These are phyloP conservation scores for Nothophaeocryptopus gaeumannii DNA, from an alignment of 2,329 filamentous ascomycete species.

Conservation along the genomic window DNA sequence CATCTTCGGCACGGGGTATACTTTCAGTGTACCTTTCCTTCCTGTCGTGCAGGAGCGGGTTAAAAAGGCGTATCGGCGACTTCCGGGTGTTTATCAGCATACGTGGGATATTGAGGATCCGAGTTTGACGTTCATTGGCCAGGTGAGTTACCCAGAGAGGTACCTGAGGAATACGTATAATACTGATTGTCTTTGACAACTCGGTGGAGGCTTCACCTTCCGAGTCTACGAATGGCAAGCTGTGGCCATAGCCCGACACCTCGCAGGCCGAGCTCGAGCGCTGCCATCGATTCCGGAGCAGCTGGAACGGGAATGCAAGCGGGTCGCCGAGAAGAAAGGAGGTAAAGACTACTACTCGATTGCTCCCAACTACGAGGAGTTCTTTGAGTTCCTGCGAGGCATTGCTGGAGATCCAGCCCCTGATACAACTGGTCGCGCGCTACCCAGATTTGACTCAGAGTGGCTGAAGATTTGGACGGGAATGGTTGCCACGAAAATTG, in stretches of 20 bases:
- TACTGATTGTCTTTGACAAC: neutral
- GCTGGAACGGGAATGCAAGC: conserved; percentile 1
- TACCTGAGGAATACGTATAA: neutral
- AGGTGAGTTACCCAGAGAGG: neutral
- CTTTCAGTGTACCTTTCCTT: conserved; percentile 3
- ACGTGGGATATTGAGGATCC: conserved; percentile 4
- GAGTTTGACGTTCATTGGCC: neutral
- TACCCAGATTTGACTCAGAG: neutral
- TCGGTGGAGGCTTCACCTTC: conserved; percentile 3
- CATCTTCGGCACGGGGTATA: conserved; percentile 5
- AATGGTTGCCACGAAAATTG: conserved; percentile 5
- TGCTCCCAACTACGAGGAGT: neutral
- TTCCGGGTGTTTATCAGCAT: conserved; percentile 5
- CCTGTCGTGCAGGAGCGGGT: neutral
- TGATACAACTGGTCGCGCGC: neutral
- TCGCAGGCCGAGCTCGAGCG: neutral
- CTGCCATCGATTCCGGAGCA: conserved; percentile 1
- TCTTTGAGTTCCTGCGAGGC: conserved; percentile 2
- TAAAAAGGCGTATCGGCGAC: neutral
- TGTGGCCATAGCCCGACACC: conserved; percentile 2
- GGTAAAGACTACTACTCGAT: conserved; percentile 6
- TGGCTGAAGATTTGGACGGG: conserved; percentile 3
- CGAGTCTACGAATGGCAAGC: conserved; percentile 5
- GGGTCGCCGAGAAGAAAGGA: conserved; percentile 4
- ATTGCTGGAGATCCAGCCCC: conserved; percentile 1